These are phyloP conservation scores for Monosporozyma unispora DNA, from an alignment of 805 yeast genomes.

Conservation along the genomic window DNA sequence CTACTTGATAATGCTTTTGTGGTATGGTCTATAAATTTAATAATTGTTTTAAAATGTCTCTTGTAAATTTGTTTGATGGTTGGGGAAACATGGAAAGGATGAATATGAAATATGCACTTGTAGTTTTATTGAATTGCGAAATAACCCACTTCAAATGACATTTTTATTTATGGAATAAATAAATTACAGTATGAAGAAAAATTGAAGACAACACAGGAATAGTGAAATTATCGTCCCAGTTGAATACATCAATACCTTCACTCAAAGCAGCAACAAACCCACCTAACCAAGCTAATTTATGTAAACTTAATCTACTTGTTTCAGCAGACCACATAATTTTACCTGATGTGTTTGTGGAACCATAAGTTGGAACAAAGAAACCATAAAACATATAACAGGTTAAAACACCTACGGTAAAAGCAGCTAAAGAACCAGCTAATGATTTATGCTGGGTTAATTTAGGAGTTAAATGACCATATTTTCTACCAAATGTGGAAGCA, in stretches of 20 bases:
- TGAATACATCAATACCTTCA: constrained; percentile 71
- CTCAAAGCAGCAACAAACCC: constrained; percentile 82
- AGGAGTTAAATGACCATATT: constrained; percentile 77
- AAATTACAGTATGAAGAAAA: constrained; percentile 45
- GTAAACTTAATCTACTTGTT: constrained; percentile 47
- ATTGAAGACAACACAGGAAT: constrained; percentile 80
- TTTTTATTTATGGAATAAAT: constrained; percentile 1
- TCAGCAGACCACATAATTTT: constrained; percentile 60
- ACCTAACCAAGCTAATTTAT: constrained; percentile 45
- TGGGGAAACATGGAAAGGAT: neutral
- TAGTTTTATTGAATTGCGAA: neutral
- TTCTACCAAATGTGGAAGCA: constrained; percentile 88
- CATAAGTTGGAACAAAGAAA: constrained; percentile 54
- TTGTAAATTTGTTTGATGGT: neutral
- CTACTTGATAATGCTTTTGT: neutral
- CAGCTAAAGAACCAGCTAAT: constrained; percentile 84
- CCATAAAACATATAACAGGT: constrained; percentile 67
- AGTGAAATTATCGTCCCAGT: constrained; percentile 87
- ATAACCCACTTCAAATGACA: neutral
- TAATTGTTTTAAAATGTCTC: neutral
- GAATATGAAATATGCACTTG: neutral
- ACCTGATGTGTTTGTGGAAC: constrained; percentile 45
- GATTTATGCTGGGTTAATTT: constrained; percentile 67
- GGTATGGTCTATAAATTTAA: neutral
- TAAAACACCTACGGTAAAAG: constrained; percentile 61